phyloP scores from a whole-genome alignment of 2,329 filamentous ascomycete species.

The Xylaria sp. region DNA sequence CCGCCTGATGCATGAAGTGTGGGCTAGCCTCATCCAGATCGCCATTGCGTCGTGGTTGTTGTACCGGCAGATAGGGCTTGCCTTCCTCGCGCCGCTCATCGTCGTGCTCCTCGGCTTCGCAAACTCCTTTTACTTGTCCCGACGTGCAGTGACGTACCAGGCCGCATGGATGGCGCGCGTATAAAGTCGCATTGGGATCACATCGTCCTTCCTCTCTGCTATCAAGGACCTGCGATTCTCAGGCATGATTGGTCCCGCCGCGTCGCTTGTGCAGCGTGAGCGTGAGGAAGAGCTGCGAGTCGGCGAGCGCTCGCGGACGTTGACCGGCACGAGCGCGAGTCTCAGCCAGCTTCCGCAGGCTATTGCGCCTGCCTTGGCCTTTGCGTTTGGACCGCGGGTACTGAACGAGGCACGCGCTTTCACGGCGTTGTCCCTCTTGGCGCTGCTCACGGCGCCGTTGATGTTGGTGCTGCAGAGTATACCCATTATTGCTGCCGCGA shows the following conservation, averaged over 20 bases:
- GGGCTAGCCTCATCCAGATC: neutral
- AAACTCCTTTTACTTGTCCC: neutral
- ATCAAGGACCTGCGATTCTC: neutral
- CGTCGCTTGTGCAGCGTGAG: neutral
- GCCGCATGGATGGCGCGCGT: neutral
- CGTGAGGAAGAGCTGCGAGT: neutral
- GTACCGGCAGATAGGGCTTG: constrained; percentile 57
- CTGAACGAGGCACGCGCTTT: constrained; percentile 15
- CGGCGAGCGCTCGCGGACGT: neutral
- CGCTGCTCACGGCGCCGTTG: constrained; percentile 17
- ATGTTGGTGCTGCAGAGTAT: constrained; percentile 3
- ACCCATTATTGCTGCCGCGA: neutral
- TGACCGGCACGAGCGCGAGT: neutral
- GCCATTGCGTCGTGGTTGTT: constrained; percentile 59
- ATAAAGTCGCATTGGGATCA: neutral
- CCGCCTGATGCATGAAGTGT: neutral
- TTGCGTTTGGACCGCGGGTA: constrained; percentile 16
- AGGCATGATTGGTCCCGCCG: neutral
- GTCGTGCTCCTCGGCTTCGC: constrained; percentile 50
- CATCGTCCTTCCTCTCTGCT: neutral
- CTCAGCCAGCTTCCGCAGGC: constrained; percentile 4
- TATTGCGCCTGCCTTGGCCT: constrained; percentile 11
- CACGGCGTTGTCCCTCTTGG: constrained; percentile 14
- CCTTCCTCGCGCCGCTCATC: constrained; percentile 60
- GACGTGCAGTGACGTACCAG: neutral